A percentile compares a stretch with the other conserved stretches of the same genome.
Evolutionary conservation across 83 land plant species (phyloP).

Genomic region (Larix sibirica): DNA sequence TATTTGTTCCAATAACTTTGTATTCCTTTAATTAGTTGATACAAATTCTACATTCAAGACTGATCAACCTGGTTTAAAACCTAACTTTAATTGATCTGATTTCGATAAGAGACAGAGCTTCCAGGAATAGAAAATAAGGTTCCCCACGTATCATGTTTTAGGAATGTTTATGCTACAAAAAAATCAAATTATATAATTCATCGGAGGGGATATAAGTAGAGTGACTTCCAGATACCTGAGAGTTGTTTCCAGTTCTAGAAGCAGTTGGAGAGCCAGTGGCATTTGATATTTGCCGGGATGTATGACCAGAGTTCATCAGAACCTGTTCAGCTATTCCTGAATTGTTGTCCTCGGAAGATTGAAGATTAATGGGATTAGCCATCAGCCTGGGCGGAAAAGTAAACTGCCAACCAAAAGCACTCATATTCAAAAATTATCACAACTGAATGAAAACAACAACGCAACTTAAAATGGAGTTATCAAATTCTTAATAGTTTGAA

Average conservation of each 20-base stretch:
- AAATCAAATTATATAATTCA: neutral
- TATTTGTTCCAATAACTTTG: too few relatives aligned
- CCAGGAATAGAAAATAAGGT: too few relatives aligned
- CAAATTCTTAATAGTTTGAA: neutral
- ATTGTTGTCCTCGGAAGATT: neutral
- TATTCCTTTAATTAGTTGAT: too few relatives aligned
- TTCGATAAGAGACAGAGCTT: too few relatives aligned
- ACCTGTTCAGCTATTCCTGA: neutral
- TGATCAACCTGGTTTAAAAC: too few relatives aligned
- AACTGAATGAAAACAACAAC: neutral
- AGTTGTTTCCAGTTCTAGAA: neutral
- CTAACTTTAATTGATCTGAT: too few relatives aligned
- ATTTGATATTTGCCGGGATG: neutral
- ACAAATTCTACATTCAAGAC: too few relatives aligned
- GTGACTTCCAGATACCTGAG: neutral
- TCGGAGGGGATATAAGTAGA: neutral
- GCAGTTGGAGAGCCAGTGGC: neutral
- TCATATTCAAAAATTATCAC: neutral
- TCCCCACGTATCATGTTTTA: too few relatives aligned
- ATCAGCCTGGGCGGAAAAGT: conserved; percentile 1
- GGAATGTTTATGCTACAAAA: too few relatives aligned
- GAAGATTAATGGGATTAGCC: neutral
- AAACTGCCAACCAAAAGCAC: conserved; percentile 9
- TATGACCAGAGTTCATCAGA: conserved; percentile 1
- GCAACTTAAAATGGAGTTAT: too few relatives aligned